Evolutionary conservation across 345 rosid genomes (phyloP), one percentile per base, ranked within the genome.

Genomic region (Trapa bicornis): DNA sequence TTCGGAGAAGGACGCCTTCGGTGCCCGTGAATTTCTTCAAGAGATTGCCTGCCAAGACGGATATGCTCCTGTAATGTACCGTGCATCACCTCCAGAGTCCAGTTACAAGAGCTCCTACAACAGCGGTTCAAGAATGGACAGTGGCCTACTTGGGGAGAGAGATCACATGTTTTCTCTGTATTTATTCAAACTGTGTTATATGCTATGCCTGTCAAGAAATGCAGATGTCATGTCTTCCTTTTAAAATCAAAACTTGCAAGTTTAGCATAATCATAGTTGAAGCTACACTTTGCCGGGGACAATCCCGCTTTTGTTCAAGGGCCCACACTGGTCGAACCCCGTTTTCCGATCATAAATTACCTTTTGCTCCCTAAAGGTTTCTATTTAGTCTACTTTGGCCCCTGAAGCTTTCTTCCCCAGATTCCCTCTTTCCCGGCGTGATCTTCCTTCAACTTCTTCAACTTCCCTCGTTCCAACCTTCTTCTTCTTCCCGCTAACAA

Each of bases 21-120:
- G 91, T 85, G 33, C 99, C 93, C 39, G 88, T 85, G 68, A 94
- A 94, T 71, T 94, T 91, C 91, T 94, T 94, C 96, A 86, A 91
- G 73, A 81, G 99, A 76, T 79, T 94, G 79, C 99, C 99, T 4
- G 78, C 96, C 33, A 87, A 88, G 84, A 74, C 96, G 64, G 99
- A 94, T 72, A 78, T 82, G 86, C 80, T 94, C 66, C 78, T 94
- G 61, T 94, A 58, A 38, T 32, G 37, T 32, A 16, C 4, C 9
- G 37, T 56, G 36, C 12, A 56, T n/a, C 4, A 10, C 10, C 37
- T 2, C 33, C 62, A 22, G 29, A 22, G 29, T 33, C 37, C 63
- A 32, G 61, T 32, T 57, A 4, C 35, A 58, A 58, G 63, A 11
- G 15, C 11, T 5, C 14, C 37, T 1, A 57, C 14, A 22, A 4